Conservation (phyloP, 192 early-diverging fungal genomes). For the Podila verticillata region DNA sequence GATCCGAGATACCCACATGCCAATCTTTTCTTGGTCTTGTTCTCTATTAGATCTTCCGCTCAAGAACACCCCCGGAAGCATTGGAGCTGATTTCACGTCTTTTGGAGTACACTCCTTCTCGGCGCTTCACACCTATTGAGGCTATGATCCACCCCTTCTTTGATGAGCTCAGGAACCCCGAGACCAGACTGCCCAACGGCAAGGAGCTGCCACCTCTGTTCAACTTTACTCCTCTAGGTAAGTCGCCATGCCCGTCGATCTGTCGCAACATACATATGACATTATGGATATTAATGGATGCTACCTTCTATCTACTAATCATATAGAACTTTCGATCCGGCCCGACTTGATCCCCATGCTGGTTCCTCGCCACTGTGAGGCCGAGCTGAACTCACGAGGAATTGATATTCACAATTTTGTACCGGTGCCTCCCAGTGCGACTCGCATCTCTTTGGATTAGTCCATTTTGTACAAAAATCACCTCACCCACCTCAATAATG, state of each 20-base stretch:
- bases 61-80: slow-evolving; percentile 84
- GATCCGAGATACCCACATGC: no score
- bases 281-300: not conserved
- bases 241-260: slow-evolving; percentile 5
- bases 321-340: slow-evolving; percentile 86
- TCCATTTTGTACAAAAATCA: no score
- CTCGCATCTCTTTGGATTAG: slow-evolving; percentile 60
- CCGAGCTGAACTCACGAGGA: slow-evolving; percentile 68
- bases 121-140: slow-evolving; percentile 86
- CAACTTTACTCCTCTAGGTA: slow-evolving; percentile 86
- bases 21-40: not conserved
- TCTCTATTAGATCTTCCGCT: slow-evolving; percentile 77
- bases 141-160: slow-evolving; percentile 97
- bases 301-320: not conserved
- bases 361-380: slow-evolving; percentile 83
- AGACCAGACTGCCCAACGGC: slow-evolving; percentile 85
- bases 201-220: slow-evolving; percentile 89
- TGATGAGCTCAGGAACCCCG: slow-evolving; percentile 92
- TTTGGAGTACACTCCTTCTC: slow-evolving; percentile 90
- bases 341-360: slow-evolving; percentile 81
- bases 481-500: no score
- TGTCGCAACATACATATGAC: not conserved
- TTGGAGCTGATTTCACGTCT: slow-evolving; percentile 87
- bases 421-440: slow-evolving; percentile 61
- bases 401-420: slow-evolving; percentile 82